These are phyloP conservation scores for Syzygium jambos DNA, from an alignment of 345 rosid genomes.

Conservation along the genomic window DNA sequence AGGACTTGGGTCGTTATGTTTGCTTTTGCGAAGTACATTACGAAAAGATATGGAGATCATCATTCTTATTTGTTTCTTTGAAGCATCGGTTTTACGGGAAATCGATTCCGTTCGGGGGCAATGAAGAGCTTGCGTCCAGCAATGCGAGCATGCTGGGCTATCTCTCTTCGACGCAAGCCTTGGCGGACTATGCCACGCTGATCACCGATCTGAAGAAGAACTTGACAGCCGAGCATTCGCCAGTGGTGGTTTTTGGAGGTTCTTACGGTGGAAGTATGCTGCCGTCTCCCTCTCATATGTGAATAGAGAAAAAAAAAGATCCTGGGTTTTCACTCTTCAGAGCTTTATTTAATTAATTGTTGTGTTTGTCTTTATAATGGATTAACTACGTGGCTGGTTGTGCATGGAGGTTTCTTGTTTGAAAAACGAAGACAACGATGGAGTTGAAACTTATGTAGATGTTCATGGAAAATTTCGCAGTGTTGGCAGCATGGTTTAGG, in stretches of 20 bases:
- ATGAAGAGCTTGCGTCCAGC: conserved; percentile 25
- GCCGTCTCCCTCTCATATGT: not conserved
- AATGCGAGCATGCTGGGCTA: conserved; percentile 52
- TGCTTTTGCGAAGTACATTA: not conserved
- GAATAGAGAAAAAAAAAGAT: not conserved
- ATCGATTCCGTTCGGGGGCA: conserved; percentile 48
- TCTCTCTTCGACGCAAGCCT: conserved; percentile 66
- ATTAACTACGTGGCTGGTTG: not conserved
- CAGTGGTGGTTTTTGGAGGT: conserved; percentile 81
- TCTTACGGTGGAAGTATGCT: conserved; percentile 85
- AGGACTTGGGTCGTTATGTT: not conserved
- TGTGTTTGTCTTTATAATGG: not conserved
- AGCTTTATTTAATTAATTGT: not conserved
- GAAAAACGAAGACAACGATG: not conserved
- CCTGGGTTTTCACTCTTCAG: not conserved
- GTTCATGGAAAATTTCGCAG: conserved; percentile 18
- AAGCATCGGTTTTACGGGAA: conserved; percentile 80
- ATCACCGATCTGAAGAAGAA: conserved; percentile 64
- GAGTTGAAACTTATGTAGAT: not conserved
- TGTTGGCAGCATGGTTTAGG: conserved; percentile 86
- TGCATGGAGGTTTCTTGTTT: not conserved
- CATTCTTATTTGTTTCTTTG: not conserved
- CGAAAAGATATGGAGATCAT: not conserved
- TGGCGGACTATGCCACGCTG: conserved; percentile 64
- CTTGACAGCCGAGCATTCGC: conserved; percentile 59